Conservation (phyloP, 208 protist species). For the Crithidia fasciculata region DNA sequence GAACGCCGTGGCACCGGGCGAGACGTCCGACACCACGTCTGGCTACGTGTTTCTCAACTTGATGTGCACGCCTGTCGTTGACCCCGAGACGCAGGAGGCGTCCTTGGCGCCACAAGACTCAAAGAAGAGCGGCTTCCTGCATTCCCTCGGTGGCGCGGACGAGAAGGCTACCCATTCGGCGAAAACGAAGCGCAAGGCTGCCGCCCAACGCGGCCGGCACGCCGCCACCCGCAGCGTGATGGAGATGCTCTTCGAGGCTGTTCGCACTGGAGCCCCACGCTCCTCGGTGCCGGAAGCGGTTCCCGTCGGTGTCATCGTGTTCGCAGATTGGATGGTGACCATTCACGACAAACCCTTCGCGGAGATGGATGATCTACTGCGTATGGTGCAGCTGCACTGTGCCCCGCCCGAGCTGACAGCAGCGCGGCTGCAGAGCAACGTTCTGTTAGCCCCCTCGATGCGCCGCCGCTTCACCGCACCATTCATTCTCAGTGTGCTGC, state of each 20-base stretch:
- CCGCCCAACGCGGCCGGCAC: neutral
- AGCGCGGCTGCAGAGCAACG: neutral
- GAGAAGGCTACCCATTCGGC: neutral
- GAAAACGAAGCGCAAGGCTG: conserved; percentile 3
- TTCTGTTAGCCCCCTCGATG: conserved; percentile 26
- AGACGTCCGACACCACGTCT: conserved; percentile 37
- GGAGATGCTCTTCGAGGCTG: conserved; percentile 84
- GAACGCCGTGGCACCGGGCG: conserved; percentile 10
- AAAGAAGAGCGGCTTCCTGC: conserved; percentile 6
- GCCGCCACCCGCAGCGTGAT: conserved; percentile 54
- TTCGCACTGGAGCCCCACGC: conserved; percentile 46
- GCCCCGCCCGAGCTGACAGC: conserved; percentile 26
- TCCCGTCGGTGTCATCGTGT: conserved; percentile 73
- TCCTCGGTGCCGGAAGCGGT: conserved; percentile 57
- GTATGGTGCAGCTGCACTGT: conserved; percentile 81
- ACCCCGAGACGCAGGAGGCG: neutral
- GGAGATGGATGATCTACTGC: conserved; percentile 85
- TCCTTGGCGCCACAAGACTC: neutral
- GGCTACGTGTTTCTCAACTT: conserved; percentile 81
- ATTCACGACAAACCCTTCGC: conserved; percentile 87
- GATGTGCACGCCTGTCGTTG: conserved; percentile 66
- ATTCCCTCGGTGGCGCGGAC: neutral
- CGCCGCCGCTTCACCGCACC: conserved; percentile 63
- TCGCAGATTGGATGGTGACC: conserved; percentile 85
- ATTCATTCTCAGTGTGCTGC: conserved; percentile 72